A percentile compares a stretch with the other conserved stretches of the same genome.
phyloP scores from a whole-genome alignment of 2,329 filamentous ascomycete genomes.

The Aspergillus fumigatiaffinis region DNA sequence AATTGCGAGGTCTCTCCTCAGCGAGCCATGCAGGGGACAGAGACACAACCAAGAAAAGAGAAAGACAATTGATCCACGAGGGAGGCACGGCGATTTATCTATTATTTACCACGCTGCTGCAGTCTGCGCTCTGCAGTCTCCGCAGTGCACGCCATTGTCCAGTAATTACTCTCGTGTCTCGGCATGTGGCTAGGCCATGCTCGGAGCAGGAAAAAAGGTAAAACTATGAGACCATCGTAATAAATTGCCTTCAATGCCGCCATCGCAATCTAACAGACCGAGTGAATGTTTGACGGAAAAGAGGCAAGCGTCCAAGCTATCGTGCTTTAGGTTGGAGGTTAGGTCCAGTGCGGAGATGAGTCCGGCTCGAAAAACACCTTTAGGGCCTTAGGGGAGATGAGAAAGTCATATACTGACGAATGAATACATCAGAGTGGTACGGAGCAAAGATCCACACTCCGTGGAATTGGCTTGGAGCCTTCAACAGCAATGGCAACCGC shows the following conservation, averaged over 20 bases:
- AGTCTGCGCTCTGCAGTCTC: not conserved
- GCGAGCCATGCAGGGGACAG: not conserved
- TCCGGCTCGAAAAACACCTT: not conserved
- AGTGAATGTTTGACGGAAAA: not conserved
- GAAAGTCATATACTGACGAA: not conserved
- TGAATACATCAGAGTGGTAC: not conserved
- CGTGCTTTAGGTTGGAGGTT: not conserved
- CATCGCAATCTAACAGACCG: not conserved
- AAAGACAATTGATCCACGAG: not conserved
- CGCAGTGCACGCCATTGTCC: not conserved
- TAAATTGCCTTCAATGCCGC: not conserved
- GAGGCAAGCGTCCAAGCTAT: not conserved
- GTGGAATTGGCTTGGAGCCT: not conserved
- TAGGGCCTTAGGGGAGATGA: not conserved
- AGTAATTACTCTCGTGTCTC: not conserved
- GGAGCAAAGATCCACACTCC: not conserved
- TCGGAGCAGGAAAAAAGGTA: not conserved
- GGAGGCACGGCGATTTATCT: not conserved
- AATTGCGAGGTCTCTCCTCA: not conserved
- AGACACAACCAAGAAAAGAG: not conserved
- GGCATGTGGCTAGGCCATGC: not conserved
- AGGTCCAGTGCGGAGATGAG: constrained; percentile 1
- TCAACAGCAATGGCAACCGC: not conserved
- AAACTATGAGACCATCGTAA: not conserved
- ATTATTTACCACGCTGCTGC: not conserved